A percentile compares a stretch with the other conserved stretches of the same genome.
Conservation (phyloP, 768 basidiomycete species). For the Trametes cubensis region DNA sequence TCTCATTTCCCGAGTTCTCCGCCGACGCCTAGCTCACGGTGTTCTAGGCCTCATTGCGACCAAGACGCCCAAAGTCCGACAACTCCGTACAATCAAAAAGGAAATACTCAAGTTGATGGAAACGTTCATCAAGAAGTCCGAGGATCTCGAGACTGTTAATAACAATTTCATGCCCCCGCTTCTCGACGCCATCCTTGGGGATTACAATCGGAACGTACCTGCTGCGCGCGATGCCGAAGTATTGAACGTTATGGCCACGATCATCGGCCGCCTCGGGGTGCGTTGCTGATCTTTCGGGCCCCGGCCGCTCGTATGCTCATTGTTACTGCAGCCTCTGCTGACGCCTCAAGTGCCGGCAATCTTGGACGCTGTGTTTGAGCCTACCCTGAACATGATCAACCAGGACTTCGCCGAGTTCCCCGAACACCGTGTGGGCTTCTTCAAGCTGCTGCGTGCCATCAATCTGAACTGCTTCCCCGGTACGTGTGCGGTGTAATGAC, state of each 20-base stretch:
- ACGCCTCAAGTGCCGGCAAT: constrained; percentile 95
- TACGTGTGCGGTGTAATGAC: constrained; percentile 38
- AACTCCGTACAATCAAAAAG: constrained; percentile 95
- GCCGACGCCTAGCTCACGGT: constrained; percentile 6
- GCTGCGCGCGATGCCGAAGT: constrained; percentile 96
- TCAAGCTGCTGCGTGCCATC: constrained; percentile 90
- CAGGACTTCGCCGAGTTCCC: constrained; percentile 99
- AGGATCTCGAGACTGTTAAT: constrained; percentile 93
- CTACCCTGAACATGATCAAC: constrained; percentile 97
- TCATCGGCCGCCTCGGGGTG: constrained; percentile 86
- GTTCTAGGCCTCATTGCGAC: constrained; percentile 82
- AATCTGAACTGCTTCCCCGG: constrained; percentile 96
- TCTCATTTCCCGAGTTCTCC: not conserved
- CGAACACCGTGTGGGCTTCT: constrained; percentile 96
- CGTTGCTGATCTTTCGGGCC: constrained; percentile 35
- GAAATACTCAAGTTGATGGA: constrained; percentile 97
- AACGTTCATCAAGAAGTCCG: constrained; percentile 95
- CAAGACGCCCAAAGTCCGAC: constrained; percentile 94
- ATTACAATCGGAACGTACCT: constrained; percentile 94
- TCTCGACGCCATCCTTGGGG: constrained; percentile 95
- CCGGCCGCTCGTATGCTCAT: constrained; percentile 12
- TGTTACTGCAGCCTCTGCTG: constrained; percentile 62
- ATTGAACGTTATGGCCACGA: constrained; percentile 95
- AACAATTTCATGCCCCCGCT: constrained; percentile 90
- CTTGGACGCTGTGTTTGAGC: constrained; percentile 96